Conservation (phyloP, 306 rosid species). For the Vicia sativa region DNA sequence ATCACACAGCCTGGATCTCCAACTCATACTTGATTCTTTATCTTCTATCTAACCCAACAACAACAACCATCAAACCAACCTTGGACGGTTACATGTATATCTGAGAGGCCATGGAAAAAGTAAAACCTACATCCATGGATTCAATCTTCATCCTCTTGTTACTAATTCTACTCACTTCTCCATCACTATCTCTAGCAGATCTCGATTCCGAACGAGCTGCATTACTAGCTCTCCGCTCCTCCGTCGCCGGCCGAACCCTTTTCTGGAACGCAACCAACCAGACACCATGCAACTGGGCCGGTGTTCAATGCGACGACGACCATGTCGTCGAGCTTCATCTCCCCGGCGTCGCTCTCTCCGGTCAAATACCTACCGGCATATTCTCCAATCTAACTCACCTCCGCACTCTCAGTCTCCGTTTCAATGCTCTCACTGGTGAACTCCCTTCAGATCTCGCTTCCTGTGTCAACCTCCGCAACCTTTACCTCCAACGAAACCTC, state of each 20-base stretch:
- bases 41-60: too few species aligned
- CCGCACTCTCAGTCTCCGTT: conserved; percentile 64
- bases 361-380: conserved; percentile 55
- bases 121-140: not conserved
- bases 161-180: not conserved
- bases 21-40: too few species aligned
- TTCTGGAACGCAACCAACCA: conserved; percentile 55
- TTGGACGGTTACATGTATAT: too few species aligned
- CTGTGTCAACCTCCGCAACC: conserved; percentile 56
- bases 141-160: not conserved
- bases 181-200: conserved; percentile 43
- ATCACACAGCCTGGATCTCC: too few species aligned
- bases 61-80: too few species aligned
- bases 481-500: conserved; percentile 58
- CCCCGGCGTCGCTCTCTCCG: conserved; percentile 66
- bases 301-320: conserved; percentile 51
- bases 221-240: conserved; percentile 52
- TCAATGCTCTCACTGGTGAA: conserved; percentile 58
- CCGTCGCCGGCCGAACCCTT: conserved; percentile 55
- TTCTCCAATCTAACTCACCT: conserved; percentile 55
- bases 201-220: conserved; percentile 55
- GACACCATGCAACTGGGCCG: conserved; percentile 61
- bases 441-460: conserved; percentile 65
- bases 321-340: conserved; percentile 60
- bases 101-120: too few species aligned